These are phyloP conservation scores for Diaporthe helianthi DNA, from an alignment of 2,329 filamentous ascomycete genomes.

Conservation along the genomic window DNA sequence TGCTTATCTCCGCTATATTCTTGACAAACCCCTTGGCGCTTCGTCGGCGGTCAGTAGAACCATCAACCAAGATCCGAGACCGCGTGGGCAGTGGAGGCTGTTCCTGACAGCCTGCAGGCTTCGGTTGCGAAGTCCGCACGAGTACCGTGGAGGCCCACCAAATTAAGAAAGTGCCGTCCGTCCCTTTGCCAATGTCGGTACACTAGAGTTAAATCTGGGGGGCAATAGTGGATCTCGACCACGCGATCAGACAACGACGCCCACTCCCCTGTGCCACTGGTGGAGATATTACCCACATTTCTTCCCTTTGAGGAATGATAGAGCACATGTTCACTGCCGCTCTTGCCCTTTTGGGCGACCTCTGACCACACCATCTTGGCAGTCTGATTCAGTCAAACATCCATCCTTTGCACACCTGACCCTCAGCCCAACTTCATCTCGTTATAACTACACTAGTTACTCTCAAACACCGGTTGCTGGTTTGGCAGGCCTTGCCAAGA, in stretches of 20 bases:
- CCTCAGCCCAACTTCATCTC: not conserved
- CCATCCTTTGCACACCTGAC: not conserved
- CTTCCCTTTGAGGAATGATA: not conserved
- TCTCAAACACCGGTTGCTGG: not conserved
- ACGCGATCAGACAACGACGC: not conserved
- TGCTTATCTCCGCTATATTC: conserved; percentile 13
- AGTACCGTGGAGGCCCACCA: not conserved
- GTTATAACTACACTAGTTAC: not conserved
- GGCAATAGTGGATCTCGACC: conserved; percentile 3
- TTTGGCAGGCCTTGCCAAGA: not conserved
- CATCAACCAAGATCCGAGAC: not conserved
- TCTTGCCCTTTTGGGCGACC: not conserved
- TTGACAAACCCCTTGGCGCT: not conserved
- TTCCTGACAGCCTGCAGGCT: not conserved
- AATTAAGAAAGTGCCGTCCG: not conserved
- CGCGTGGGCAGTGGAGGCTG: not conserved
- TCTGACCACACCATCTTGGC: not conserved
- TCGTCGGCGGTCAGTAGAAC: not conserved
- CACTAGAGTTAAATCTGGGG: not conserved
- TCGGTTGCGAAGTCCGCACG: not conserved
- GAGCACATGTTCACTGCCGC: not conserved
- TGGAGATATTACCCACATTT: not conserved
- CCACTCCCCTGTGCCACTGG: not conserved
- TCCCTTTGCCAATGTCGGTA: conserved; percentile 17
- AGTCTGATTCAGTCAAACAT: not conserved